Evolutionary conservation across 129 eudicot species (phyloP).

Genomic region (Chrysanthemum makinoi): DNA sequence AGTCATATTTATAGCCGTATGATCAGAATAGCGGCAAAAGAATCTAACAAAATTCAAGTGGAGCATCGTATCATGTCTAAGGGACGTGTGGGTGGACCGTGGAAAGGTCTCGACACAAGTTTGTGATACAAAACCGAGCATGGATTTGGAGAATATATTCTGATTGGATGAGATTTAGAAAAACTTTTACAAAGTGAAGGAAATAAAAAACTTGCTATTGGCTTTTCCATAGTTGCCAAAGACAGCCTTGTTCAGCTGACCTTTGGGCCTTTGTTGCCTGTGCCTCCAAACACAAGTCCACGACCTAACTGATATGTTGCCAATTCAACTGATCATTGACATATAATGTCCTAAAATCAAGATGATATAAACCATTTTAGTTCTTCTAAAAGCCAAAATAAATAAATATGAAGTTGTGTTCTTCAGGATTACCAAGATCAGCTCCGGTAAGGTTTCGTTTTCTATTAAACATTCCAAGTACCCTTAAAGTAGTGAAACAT

Average conservation of each 20-base stretch:
- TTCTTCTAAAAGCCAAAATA: too few relatives aligned
- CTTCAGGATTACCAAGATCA: too few relatives aligned
- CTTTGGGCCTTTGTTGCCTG: constrained; percentile 14
- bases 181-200: constrained; percentile 23
- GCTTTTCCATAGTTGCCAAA: constrained; percentile 24
- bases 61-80: constrained; percentile 7
- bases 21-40: constrained; percentile 1
- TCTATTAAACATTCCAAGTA: too few relatives aligned
- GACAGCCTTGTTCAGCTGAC: constrained; percentile 11
- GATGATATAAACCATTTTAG: too few relatives aligned
- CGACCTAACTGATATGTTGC: too few relatives aligned
- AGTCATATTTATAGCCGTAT: constrained; percentile 26
- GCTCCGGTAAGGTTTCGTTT: too few relatives aligned
- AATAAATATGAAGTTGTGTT: too few relatives aligned
- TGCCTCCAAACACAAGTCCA: neutral
- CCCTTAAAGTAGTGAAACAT: neutral
- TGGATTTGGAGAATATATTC: constrained; percentile 32
- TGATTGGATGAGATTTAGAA: constrained; percentile 10
- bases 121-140: neutral
- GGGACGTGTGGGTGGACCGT: neutral
- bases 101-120: constrained; percentile 21
- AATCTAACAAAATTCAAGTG: constrained; percentile 19
- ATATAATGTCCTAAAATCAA: too few relatives aligned
- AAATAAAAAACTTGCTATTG: constrained; percentile 20
- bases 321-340: too few relatives aligned